Evolutionary conservation across 768 basidiomycete genomes (phyloP).

Genomic region (Leccinum fibrillosum): DNA sequence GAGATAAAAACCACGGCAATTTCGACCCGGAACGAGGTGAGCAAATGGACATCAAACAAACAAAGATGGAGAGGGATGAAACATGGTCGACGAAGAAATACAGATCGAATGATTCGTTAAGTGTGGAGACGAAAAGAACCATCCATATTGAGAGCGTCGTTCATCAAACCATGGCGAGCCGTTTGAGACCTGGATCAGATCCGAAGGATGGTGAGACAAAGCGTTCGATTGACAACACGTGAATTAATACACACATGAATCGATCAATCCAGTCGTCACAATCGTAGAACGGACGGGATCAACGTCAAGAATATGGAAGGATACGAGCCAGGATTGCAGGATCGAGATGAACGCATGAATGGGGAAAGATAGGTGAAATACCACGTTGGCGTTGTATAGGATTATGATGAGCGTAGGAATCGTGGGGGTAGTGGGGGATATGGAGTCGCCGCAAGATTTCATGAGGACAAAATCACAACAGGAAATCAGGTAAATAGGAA

Average conservation of each 20-base stretch:
- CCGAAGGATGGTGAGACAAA: not conserved
- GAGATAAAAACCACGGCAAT: not conserved
- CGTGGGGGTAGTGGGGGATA: slow-evolving; percentile 17
- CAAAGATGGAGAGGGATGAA: not conserved
- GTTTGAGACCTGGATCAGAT: slow-evolving; percentile 5
- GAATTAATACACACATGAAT: not conserved
- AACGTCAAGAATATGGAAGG: not conserved
- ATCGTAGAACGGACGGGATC: not conserved
- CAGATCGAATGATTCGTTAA: slow-evolving; percentile 1
- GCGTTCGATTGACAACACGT: not conserved
- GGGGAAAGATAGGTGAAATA: slow-evolving; percentile 10
- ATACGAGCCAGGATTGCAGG: not conserved
- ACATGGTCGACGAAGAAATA: not conserved
- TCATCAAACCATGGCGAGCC: not conserved
- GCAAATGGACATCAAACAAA: not conserved
- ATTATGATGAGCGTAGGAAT: slow-evolving; percentile 20
- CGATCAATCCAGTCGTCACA: not conserved
- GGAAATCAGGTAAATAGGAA: not conserved
- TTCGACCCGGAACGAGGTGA: not conserved
- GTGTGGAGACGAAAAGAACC: not conserved
- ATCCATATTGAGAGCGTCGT: not conserved
- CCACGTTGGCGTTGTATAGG: not conserved
- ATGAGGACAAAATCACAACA: not conserved
- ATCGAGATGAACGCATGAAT: slow-evolving; percentile 7
- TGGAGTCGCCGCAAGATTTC: slow-evolving; percentile 1